Base-by-base conservation (phyloP, 306 rosid species). In the Senna siamea region DNA sequence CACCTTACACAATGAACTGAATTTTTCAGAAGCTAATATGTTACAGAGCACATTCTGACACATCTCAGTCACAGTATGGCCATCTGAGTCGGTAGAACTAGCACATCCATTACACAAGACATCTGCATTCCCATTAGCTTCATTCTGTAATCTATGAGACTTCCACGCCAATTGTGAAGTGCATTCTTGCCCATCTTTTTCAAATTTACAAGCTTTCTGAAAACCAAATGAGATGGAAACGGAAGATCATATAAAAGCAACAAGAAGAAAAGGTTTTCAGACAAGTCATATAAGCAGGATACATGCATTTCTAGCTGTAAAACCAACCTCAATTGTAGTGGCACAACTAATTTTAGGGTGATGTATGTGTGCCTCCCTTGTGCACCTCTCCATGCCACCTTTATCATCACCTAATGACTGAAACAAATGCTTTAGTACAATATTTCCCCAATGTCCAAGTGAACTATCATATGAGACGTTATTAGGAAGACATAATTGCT, bases 21-120 rank as follows among this genome's bases (percentile, higher is more conserved):
- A 91, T 44, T 85, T 81, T 61, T 88, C 89, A 15, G 94, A 93
- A 67, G 77, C 44, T 77, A 93, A 68, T 76, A 91, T 73, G 81
- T 88, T 47, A 28, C 32, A 28, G 69, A 85, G 72, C 51, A 89
- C 87, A 59, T 15, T 91, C 77, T 81, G 87, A 80, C 92, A 91
- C 70, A 43, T 79, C 50, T 73, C 82, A 18, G 85, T 85, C 43
- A 48, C 53, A 48, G 75, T 72, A 72, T 7, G 59, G 26, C 53
- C 73, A 76, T 81, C 66, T 67, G 88, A 46, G 67, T 80, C 83
- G 50, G 80, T 81, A 47, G 72, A 80, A 66, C 80, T 80, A 47
- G 76, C 78, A 62, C 69, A 85, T 83, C 88, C 89, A 78, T 76
- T 81, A 43, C 72, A 69, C 79, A 41, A 43, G 67, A 73, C 78